These are phyloP conservation scores for Pseudogymnoascus pannorum DNA, from an alignment of 2,329 filamentous ascomycete genomes.

Conservation along the genomic window DNA sequence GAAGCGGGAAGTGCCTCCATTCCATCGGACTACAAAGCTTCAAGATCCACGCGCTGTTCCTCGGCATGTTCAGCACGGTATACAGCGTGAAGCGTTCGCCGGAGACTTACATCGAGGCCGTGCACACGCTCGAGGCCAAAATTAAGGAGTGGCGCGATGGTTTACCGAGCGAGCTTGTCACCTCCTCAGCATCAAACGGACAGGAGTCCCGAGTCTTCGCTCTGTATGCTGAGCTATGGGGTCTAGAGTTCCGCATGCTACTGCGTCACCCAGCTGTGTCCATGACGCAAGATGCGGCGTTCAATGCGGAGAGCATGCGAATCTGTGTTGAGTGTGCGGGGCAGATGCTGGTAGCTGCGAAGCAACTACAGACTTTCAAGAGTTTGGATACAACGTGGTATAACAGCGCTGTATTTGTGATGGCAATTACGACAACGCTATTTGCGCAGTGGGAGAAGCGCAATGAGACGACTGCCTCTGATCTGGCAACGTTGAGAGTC, in stretches of 20 bases:
- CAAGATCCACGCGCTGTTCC: slow-evolving; percentile 57
- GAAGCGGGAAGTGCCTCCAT: slow-evolving; percentile 55
- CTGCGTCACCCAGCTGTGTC: slow-evolving; percentile 56
- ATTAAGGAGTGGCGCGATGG: slow-evolving; percentile 55
- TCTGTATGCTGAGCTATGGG: slow-evolving; percentile 46
- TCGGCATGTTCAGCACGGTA: slow-evolving; percentile 70
- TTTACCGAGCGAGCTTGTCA: slow-evolving; percentile 53
- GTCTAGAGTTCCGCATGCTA: slow-evolving; percentile 51
- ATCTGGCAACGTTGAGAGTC: slow-evolving; percentile 51
- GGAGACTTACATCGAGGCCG: slow-evolving; percentile 53
- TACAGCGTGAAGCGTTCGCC: slow-evolving; percentile 61
- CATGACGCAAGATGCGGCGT: slow-evolving; percentile 44
- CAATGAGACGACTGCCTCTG: slow-evolving; percentile 48
- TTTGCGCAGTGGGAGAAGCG: slow-evolving; percentile 63
- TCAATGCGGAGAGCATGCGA: slow-evolving; percentile 54
- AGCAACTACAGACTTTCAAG: slow-evolving; percentile 54
- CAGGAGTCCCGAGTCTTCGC: slow-evolving; percentile 42
- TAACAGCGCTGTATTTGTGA: slow-evolving; percentile 62
- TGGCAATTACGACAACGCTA: slow-evolving; percentile 65
- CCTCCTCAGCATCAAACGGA: slow-evolving; percentile 35
- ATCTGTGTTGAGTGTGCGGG: slow-evolving; percentile 60
- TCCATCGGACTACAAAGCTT: slow-evolving; percentile 58
- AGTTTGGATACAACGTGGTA: slow-evolving; percentile 75
- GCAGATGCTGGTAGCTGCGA: slow-evolving; percentile 54
- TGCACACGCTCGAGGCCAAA: slow-evolving; percentile 59